A percentile compares a stretch with the other conserved stretches of the same genome.
Conservation (phyloP, 1,284 basidiomycete genomes). For the Coniferiporia weirii region DNA sequence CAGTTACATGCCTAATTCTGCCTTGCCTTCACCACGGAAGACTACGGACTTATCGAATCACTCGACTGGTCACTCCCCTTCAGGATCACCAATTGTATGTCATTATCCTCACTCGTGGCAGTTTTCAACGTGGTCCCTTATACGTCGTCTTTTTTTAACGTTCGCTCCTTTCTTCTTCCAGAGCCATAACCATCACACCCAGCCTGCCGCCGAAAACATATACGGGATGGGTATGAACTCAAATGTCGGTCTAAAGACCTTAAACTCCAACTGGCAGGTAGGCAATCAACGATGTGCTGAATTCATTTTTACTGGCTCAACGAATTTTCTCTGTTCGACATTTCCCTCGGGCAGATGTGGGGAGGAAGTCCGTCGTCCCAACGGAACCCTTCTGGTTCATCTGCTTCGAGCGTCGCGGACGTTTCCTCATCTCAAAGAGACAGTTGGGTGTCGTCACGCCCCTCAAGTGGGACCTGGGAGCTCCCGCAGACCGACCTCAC, state of each 20-base stretch:
- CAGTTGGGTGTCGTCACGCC: conserved; percentile 47
- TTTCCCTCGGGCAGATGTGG: conserved; percentile 48
- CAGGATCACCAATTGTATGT: conserved; percentile 15
- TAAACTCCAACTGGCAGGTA: conserved; percentile 70
- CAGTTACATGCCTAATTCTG: conserved; percentile 8
- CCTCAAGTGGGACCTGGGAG: conserved; percentile 58
- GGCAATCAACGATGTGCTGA: conserved; percentile 24
- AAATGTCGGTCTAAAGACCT: conserved; percentile 42
- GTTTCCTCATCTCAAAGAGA: conserved; percentile 45
- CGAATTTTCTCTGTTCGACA: background rate
- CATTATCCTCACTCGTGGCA: conserved; percentile 11
- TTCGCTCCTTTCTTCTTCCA: conserved; percentile 9
- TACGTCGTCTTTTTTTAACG: conserved; percentile 15
- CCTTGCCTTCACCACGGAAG: conserved; percentile 5
- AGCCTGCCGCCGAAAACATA: conserved; percentile 32
- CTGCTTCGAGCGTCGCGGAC: conserved; percentile 48
- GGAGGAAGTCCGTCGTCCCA: conserved; percentile 44
- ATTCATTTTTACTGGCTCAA: conserved; percentile 7
- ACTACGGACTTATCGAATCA: conserved; percentile 2
- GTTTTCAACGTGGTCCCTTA: conserved; percentile 10
- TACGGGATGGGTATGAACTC: conserved; percentile 50
- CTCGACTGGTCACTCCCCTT: conserved; percentile 5
- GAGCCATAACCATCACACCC: conserved; percentile 17
- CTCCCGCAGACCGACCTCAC: conserved; percentile 33
- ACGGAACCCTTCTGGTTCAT: conserved; percentile 60